A percentile compares a stretch with the other conserved stretches of the same genome.
phyloP scores from a whole-genome alignment of 805 yeast species.

The Candida yuanshanica region DNA sequence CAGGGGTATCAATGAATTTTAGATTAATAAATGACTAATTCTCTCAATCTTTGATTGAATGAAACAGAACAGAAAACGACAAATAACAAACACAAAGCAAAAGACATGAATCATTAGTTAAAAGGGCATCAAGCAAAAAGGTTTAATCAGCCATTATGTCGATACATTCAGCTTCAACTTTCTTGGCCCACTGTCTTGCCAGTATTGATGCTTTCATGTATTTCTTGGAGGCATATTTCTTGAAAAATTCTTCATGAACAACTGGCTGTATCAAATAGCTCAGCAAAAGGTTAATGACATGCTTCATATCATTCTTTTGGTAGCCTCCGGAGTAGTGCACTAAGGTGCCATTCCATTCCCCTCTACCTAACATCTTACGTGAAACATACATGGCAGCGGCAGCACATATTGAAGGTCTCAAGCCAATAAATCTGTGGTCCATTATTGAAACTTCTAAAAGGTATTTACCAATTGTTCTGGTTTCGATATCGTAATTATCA shows the following conservation, averaged over 20 bases:
- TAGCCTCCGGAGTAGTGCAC: constrained; percentile 92
- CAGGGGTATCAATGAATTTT: no score
- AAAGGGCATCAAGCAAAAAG: neutral
- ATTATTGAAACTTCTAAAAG: constrained; percentile 71
- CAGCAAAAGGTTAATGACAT: constrained; percentile 66
- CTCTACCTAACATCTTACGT: constrained; percentile 59
- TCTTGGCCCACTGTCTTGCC: constrained; percentile 80
- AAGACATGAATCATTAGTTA: neutral
- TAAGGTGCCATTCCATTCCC: constrained; percentile 79
- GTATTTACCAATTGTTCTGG: constrained; percentile 82
- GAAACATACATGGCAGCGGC: constrained; percentile 86
- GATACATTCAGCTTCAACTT: constrained; percentile 27
- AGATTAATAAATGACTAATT: no score
- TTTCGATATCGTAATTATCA: constrained; percentile 79
- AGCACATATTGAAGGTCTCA: constrained; percentile 72
- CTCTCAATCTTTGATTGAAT: neutral
- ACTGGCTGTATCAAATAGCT: constrained; percentile 76
- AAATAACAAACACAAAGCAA: neutral
- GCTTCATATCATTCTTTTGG: constrained; percentile 62
- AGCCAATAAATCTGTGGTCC: constrained; percentile 68
- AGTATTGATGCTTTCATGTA: constrained; percentile 79
- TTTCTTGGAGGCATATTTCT: constrained; percentile 83
- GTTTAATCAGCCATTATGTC: constrained; percentile 9
- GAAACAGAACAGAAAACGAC: no score
- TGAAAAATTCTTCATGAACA: constrained; percentile 85